Evolutionary conservation across 495 filamentous ascomycete species (phyloP), one percentile per base, ranked within the genome.

Genomic region (Clohesyomyces aquaticus): DNA sequence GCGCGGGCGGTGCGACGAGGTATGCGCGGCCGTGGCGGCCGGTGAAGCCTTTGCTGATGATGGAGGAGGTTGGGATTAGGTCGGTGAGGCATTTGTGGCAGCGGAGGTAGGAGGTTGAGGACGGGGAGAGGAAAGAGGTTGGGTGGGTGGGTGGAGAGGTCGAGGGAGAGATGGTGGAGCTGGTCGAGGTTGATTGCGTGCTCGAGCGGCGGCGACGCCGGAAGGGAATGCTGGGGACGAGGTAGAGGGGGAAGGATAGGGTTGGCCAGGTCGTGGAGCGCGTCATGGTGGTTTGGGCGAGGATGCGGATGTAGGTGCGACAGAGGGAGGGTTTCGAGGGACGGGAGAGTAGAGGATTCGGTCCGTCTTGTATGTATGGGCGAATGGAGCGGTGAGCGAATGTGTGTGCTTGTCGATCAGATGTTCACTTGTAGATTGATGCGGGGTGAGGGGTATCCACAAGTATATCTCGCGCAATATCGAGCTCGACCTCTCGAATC

Each of bases 21-120:
- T 93, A 96, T 57, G 93, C 93, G 48, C 92, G 88, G 1, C 95
- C 93, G 76, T 97, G 87, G n/a, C 92, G 89, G 53, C 93, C 92
- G 21, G 87, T 93, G 78, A 98, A 98, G 48, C 91, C 90, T 79
- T 93, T 96, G 77, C 84, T 88, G 69, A 96, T 86, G 56, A 96
- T 91, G 70, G 94, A 91, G 25, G 82, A 83, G 27, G 82, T 83
- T 66, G 87, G 83, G 65, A 88, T 90, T 22, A 96, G 79, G 72
- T 96, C 88, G 48, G 85, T 76, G 43, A 86, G 78, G 75, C 92
- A 97, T 50, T 77, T 81, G 46, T 81, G 76, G 76, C 92, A 97
- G 61, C 86, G 86, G 53, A 97, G 82, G 51, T 81, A 82, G 19
- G 86, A 87, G 53, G 78, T 70, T 72, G 82, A 77, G 35, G 77